phyloP scores from a whole-genome alignment of 805 yeast genomes.

The Starmera caribaea region DNA sequence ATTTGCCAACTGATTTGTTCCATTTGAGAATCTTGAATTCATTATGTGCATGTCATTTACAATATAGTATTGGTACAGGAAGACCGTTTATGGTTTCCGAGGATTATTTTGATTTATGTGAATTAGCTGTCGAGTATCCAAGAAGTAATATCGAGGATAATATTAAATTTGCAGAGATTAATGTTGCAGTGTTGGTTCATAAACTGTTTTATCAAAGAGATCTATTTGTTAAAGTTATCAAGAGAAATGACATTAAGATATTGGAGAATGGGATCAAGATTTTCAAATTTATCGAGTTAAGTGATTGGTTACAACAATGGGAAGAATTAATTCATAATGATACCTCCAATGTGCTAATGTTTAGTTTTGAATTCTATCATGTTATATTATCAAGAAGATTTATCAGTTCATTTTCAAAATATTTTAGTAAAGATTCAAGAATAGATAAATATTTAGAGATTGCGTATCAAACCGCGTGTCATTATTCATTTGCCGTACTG shows the following conservation, averaged over 20 bases:
- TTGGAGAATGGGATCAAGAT: not conserved
- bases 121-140: conserved; percentile 36
- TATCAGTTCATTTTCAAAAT: conserved; percentile 23
- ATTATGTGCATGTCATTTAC: conserved; percentile 41
- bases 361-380: conserved; percentile 39
- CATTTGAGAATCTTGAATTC: conserved; percentile 46
- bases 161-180: conserved; percentile 41
- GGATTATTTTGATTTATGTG: conserved; percentile 29
- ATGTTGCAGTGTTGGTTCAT: conserved; percentile 23
- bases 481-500: conserved; percentile 35
- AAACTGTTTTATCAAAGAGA: conserved; percentile 16
- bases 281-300: conserved; percentile 12
- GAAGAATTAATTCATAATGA: conserved; percentile 34
- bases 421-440: conserved; percentile 15
- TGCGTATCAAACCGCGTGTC: conserved; percentile 31
- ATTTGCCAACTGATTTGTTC: conserved; percentile 32
- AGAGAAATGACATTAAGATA: conserved; percentile 7
- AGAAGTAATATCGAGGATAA: conserved; percentile 44
- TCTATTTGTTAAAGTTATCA: conserved; percentile 13
- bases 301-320: conserved; percentile 40
- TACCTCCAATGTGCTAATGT: conserved; percentile 36
- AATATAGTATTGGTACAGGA: conserved; percentile 40
- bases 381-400: conserved; percentile 30
- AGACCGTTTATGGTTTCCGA: conserved; percentile 31
- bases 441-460: conserved; percentile 17